Evolutionary conservation across 2,329 filamentous ascomycete species (phyloP).

Genomic region (Neofusicoccum laricinum): DNA sequence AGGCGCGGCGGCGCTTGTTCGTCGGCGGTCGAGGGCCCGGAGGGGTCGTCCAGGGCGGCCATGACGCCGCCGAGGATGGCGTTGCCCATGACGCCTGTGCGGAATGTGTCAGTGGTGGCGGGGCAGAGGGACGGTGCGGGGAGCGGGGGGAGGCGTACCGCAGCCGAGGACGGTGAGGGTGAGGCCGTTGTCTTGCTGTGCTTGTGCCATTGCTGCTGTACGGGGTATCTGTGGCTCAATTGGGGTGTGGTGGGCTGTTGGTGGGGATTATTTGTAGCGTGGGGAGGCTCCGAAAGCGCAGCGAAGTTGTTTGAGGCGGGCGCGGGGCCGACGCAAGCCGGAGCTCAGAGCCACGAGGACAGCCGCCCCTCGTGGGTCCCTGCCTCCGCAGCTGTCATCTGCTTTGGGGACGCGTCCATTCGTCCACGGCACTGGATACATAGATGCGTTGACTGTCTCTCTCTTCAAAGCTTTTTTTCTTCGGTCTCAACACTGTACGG

Average conservation of each 20-base stretch:
- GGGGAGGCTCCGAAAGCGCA: constrained; percentile 9
- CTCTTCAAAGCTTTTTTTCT: too few species aligned
- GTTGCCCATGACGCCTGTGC: constrained; percentile 75
- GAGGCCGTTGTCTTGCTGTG: constrained; percentile 43
- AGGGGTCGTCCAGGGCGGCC: constrained; percentile 58
- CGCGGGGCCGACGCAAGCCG: constrained; percentile 16
- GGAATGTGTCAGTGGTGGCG: neutral
- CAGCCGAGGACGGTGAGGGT: constrained; percentile 81
- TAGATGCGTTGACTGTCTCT: too few species aligned
- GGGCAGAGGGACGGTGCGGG: neutral
- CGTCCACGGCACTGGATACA: too few species aligned
- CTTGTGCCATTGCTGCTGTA: neutral
- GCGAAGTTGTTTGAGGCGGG: neutral
- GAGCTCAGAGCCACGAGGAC: neutral
- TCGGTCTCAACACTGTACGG: too few species aligned
- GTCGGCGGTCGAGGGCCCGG: constrained; percentile 36
- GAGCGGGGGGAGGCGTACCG: constrained; percentile 53
- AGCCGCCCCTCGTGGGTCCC: neutral
- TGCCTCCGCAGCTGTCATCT: too few species aligned
- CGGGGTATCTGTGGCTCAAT: neutral
- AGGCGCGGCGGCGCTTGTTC: constrained; percentile 52
- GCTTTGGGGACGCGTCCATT: too few species aligned
- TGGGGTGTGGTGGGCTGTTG: neutral
- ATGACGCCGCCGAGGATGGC: constrained; percentile 81
- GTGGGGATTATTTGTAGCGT: neutral